phyloP scores from a whole-genome alignment of 345 rosid species.

The Erysimum cheiranthoides region DNA sequence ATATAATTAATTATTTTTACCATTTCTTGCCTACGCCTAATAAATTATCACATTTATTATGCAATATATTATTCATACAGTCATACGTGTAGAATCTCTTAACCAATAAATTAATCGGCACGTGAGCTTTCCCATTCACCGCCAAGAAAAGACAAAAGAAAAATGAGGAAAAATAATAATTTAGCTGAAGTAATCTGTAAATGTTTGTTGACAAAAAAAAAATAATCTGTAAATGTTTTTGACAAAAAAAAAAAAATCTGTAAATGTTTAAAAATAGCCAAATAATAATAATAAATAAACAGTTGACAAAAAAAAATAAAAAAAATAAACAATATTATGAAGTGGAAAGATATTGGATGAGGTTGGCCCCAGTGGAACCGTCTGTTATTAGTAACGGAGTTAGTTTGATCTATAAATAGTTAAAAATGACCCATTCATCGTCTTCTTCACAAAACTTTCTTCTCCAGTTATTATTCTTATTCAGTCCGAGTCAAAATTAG shows the following conservation, averaged over 20 bases:
- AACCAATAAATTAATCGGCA: constrained; percentile 4
- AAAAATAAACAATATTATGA: not conserved
- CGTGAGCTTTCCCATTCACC: not conserved
- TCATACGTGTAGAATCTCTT: constrained; percentile 16
- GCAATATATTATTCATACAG: no score
- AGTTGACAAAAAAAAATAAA: not conserved
- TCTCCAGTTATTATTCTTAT: not conserved
- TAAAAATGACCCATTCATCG: not conserved
- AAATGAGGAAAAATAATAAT: not conserved
- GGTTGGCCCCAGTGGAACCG: constrained; percentile 31
- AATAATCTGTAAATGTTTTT: not conserved
- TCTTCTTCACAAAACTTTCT: constrained; percentile 29
- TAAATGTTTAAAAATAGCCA: not conserved
- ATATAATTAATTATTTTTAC: no score
- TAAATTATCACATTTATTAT: not conserved
- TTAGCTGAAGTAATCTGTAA: not conserved
- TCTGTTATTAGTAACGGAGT: constrained; percentile 28
- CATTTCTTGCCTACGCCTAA: constrained; percentile 1
- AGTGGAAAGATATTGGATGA: constrained; percentile 10
- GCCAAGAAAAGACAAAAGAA: constrained; percentile 5
- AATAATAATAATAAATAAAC: constrained; percentile 12
- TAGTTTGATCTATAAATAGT: constrained; percentile 20
- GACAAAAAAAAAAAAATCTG: not conserved
- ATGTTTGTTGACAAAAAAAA: not conserved
- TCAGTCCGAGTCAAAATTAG: constrained; percentile 26